Conservation (phyloP, 75 land plant species). For the Cupressus sempervirens region DNA sequence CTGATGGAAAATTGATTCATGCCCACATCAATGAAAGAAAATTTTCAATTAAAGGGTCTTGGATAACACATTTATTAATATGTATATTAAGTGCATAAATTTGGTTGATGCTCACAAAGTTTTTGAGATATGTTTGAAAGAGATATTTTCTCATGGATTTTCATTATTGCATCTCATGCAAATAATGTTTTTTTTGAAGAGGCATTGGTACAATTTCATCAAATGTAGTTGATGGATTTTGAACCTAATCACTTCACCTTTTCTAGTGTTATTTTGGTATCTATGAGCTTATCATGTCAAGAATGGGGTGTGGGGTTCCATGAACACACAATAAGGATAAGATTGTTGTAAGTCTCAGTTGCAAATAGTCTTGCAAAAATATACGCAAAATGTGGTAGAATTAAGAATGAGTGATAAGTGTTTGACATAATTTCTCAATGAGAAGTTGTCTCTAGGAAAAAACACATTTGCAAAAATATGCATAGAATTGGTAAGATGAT, state of each 20-base stretch:
- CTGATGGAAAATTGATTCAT: conserved; percentile 15
- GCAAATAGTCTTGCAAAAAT: conserved; percentile 50
- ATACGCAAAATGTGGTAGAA: conserved; percentile 50
- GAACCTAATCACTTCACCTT: conserved; percentile 39
- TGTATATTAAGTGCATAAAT: conserved; percentile 25
- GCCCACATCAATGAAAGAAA: conserved; percentile 11
- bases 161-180: conserved; percentile 50
- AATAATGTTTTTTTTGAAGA: conserved; percentile 30
- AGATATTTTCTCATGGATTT: conserved; percentile 45
- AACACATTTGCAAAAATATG: conserved; percentile 42
- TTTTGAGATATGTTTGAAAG: conserved; percentile 9
- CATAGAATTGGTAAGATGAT: conserved; percentile 29
- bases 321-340: conserved; percentile 30
- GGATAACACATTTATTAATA: conserved; percentile 9
- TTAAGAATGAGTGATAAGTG: conserved; percentile 24
- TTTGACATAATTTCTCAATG: conserved; percentile 37
- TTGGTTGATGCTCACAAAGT: conserved; percentile 14
- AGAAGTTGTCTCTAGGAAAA: conserved; percentile 61
- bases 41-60: conserved; percentile 5
- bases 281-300: conserved; percentile 28
- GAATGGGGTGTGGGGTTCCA: conserved; percentile 38
- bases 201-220: conserved; percentile 29
- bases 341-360: conserved; percentile 21
- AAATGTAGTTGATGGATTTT: conserved; percentile 34
- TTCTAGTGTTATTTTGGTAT: conserved; percentile 47